Conservation (phyloP, 768 basidiomycete species). For the Dendrothele bispora region DNA sequence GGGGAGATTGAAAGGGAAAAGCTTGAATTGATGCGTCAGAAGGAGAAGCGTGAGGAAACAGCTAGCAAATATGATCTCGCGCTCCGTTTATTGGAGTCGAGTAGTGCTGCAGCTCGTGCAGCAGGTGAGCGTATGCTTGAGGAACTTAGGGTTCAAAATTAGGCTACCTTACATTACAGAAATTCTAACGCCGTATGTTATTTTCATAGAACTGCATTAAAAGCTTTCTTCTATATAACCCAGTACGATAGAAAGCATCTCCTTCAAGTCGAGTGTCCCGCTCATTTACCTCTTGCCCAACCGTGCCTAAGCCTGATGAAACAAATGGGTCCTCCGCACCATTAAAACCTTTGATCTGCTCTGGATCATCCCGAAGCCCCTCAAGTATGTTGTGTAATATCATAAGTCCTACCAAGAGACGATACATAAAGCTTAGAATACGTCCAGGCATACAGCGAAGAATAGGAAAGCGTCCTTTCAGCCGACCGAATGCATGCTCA, state of each 20-base stretch:
- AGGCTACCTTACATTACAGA: no score
- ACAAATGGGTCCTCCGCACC: conserved; percentile 10
- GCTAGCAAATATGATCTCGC: no score
- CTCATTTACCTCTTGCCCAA: not conserved
- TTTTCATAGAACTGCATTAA: no score
- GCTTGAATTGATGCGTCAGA: not conserved
- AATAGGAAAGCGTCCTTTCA: conserved; percentile 5
- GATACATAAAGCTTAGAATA: conserved; percentile 4
- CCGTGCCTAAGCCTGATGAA: not conserved
- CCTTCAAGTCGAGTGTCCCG: not conserved
- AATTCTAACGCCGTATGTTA: no score
- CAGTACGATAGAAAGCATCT: conserved; percentile 15
- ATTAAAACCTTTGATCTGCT: conserved; percentile 10
- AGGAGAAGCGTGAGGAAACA: no score
- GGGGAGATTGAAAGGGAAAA: not conserved
- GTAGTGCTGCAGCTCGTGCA: no score
- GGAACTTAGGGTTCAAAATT: no score
- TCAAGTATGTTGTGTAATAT: conserved; percentile 12
- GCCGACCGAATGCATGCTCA: conserved; percentile 4
- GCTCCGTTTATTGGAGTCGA: no score
- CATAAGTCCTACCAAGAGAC: conserved; percentile 5
- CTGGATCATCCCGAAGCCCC: conserved; percentile 10
- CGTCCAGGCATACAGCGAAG: conserved; percentile 11
- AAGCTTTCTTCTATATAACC: conserved; percentile 13
- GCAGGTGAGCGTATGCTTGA: no score